phyloP scores from a whole-genome alignment of 2,329 filamentous ascomycete genomes.

The Penicillium sp. region DNA sequence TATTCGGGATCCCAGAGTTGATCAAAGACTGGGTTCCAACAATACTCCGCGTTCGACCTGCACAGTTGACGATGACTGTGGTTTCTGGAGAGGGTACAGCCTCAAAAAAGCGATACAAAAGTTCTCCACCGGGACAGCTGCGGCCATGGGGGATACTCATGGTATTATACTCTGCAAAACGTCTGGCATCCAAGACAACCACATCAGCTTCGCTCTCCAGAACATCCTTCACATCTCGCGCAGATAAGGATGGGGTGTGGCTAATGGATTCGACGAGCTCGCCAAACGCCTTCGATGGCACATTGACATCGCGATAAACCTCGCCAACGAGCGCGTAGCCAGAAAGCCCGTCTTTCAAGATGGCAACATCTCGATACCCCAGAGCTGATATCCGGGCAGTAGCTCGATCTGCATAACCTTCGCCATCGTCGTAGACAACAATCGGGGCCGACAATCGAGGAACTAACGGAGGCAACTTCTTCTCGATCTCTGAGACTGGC shows the following conservation, averaged over 20 bases:
- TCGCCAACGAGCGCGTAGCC: constrained; percentile 27
- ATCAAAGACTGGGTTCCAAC: constrained; percentile 31
- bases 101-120: constrained; percentile 32
- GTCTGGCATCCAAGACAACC: constrained; percentile 31
- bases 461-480: constrained; percentile 26
- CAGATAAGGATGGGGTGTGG: constrained; percentile 29
- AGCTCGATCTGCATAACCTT: constrained; percentile 27
- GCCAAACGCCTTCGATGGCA: constrained; percentile 34
- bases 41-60: constrained; percentile 34
- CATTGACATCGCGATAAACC: constrained; percentile 33
- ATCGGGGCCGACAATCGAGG: constrained; percentile 27
- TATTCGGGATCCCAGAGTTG: constrained; percentile 27
- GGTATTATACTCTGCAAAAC: constrained; percentile 31
- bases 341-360: constrained; percentile 27
- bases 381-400: constrained; percentile 20
- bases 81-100: constrained; percentile 25
- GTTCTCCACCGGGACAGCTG: constrained; percentile 34
- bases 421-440: constrained; percentile 32
- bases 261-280: constrained; percentile 34
- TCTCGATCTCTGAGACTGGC: constrained; percentile 31
- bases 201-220: constrained; percentile 22
- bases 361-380: constrained; percentile 26
- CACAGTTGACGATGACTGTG: constrained; percentile 32
- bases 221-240: constrained; percentile 26
- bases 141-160: constrained; percentile 35